These are phyloP conservation scores for Stromatinia cepivora DNA, from an alignment of 2,329 filamentous ascomycete species.

Conservation along the genomic window DNA sequence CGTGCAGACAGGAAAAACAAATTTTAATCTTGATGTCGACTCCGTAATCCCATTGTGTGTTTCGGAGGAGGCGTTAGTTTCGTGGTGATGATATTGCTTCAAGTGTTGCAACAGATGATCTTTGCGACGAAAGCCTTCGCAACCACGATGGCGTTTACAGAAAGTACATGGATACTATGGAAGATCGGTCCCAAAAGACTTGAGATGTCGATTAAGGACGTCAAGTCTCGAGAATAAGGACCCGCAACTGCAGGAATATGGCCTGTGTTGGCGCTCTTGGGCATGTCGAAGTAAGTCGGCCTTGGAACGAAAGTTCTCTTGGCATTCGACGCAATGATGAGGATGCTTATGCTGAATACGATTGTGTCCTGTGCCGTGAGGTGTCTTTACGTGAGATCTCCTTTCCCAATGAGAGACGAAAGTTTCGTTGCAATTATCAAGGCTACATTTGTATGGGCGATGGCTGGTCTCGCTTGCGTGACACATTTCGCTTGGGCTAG, in stretches of 20 bases:
- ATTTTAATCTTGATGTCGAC: neutral
- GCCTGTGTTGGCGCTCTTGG: constrained; percentile 25
- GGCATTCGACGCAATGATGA: constrained; percentile 28
- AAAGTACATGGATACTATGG: constrained; percentile 39
- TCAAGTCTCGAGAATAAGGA: constrained; percentile 37
- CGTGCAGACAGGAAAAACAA: constrained; percentile 26
- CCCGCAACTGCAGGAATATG: constrained; percentile 35
- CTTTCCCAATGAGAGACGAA: constrained; percentile 21
- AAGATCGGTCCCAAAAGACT: constrained; percentile 27
- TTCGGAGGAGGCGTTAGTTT: constrained; percentile 19
- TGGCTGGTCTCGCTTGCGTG: neutral
- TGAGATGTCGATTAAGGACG: constrained; percentile 37
- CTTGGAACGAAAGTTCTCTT: constrained; percentile 15
- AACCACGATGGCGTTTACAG: constrained; percentile 42
- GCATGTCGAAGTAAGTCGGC: constrained; percentile 27
- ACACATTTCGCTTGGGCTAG: no score
- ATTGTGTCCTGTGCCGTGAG: constrained; percentile 21
- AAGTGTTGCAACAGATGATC: constrained; percentile 46
- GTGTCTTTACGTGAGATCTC: constrained; percentile 22
- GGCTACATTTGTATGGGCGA: neutral
- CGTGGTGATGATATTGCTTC: constrained; percentile 43
- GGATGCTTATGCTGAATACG: constrained; percentile 4
- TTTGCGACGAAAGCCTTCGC: constrained; percentile 42
- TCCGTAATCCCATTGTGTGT: neutral
- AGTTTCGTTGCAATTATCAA: constrained; percentile 16